Evolutionary conservation across 108 stramenopile genomes (phyloP), one percentile per base, ranked within the genome.

Genomic region (Epithemia pelagica): DNA sequence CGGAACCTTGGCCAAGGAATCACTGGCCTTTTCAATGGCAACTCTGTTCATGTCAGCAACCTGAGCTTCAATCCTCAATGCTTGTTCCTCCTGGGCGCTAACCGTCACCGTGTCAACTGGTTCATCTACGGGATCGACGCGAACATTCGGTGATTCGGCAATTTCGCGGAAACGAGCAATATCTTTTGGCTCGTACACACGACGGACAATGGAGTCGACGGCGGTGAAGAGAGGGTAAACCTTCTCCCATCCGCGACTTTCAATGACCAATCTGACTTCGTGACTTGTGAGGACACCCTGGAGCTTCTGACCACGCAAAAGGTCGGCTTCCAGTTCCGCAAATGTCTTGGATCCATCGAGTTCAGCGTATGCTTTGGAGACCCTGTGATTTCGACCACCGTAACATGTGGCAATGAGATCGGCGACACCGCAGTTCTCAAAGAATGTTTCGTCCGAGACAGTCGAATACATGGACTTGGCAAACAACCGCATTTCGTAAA

Each of bases 351-450:
- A 26, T 23, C 61, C 61, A 22, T 28, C 20, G 56, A 53, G 31
- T 32, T 25, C 27, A 55, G 80, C 80, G 56, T 81, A 87, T 26
- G 64, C 79, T 66, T 84, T 79, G 20, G 80, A 75, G 28, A 78
- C 79, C 66, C 63, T 69, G 26, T 82, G 74, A 61, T 87, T 87
- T 15, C 86, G 62, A 25, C 86, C 82, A 1, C 86, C 86, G 32
- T 82, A 83, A 67, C 86, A 84, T 18, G 82, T 87, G 18, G 86
- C 79, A 52, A 87, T 87, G 21, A 87, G 63, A 52, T 87, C 86
- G 15, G 83, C 86, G 27, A 82, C 72, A 2, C 86, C 86, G 69
- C 86, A 87, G 62, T 74, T 75, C 52, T 82, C 73, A 15, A 74
- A 64, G 54, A 87, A 82, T 15, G 83, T 84, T 25, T 62, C 63